Percentiles rank a stretch among this genome's conserved stretches.
These are phyloP conservation scores for Benincasa hispida DNA, from an alignment of 306 rosid genomes.

Conservation along the genomic window DNA sequence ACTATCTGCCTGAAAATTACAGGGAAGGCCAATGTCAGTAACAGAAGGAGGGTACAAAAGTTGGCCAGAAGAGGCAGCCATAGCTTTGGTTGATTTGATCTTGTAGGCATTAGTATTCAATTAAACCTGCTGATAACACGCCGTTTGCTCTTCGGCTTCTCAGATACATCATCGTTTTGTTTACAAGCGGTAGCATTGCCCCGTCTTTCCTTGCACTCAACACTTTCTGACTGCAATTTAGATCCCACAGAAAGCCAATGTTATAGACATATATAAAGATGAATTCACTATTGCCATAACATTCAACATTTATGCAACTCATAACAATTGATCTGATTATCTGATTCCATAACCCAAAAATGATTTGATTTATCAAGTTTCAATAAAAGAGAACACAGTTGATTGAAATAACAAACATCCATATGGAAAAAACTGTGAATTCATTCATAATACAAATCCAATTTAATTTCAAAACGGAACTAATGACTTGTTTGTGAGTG, in stretches of 20 bases:
- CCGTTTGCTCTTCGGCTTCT: neutral
- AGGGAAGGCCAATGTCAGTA: slow-evolving; percentile 2
- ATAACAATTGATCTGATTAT: neutral
- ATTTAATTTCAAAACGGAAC: neutral
- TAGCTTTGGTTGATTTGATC: neutral
- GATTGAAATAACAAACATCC: neutral
- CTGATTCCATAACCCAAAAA: neutral
- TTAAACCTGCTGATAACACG: neutral
- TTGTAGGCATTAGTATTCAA: neutral
- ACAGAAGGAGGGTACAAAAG: neutral
- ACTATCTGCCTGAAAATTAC: neutral
- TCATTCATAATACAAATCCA: neutral
- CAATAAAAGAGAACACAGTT: neutral
- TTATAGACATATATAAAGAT: neutral
- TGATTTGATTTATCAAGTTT: neutral
- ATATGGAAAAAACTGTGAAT: neutral
- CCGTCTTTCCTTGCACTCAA: slow-evolving; percentile 72
- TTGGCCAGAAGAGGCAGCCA: neutral
- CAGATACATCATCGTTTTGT: slow-evolving; percentile 82
- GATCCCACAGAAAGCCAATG: neutral
- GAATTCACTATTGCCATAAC: neutral
- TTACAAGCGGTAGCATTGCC: slow-evolving; percentile 59
- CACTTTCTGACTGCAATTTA: slow-evolving; percentile 50
- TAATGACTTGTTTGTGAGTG: neutral
- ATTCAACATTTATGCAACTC: neutral